Evolutionary conservation across 768 basidiomycete genomes (phyloP).

Genomic region (Phlebiopsis flavidoalba): DNA sequence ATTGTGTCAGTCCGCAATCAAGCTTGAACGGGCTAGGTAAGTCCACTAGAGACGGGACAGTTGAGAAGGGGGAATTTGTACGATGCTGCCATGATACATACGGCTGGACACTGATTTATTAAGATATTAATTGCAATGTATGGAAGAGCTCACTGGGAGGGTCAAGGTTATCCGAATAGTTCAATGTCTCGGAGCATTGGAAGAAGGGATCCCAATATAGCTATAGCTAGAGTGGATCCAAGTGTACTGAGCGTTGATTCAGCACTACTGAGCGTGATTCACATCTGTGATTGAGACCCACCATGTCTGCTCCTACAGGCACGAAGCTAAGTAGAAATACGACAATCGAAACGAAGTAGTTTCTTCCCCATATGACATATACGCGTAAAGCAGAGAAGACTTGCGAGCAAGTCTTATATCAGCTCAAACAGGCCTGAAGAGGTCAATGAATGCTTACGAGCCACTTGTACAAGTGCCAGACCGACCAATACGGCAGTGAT

Average conservation of each 20-base stretch:
- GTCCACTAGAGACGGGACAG: neutral
- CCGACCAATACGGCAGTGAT: neutral
- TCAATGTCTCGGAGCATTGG: neutral
- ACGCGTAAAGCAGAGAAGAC: neutral
- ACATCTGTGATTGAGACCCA: neutral
- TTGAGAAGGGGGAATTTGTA: neutral
- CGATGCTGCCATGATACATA: neutral
- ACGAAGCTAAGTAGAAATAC: neutral
- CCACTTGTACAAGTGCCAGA: neutral
- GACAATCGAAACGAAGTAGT: neutral
- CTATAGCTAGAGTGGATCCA: neutral
- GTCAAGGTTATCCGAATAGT: neutral
- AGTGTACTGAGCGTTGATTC: neutral
- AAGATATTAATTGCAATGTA: neutral
- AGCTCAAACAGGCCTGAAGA: neutral
- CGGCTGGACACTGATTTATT: neutral
- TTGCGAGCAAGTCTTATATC: neutral
- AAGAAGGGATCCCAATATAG: neutral
- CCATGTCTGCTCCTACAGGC: neutral
- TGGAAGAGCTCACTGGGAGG: neutral
- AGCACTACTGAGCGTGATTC: neutral
- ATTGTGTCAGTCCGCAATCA: neutral
- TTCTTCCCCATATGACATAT: neutral
- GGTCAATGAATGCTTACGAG: neutral
- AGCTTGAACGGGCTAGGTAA: neutral